These are phyloP conservation scores for Elongisporangium prolatum DNA, from an alignment of 352 stramenopile species.

Conservation along the genomic window DNA sequence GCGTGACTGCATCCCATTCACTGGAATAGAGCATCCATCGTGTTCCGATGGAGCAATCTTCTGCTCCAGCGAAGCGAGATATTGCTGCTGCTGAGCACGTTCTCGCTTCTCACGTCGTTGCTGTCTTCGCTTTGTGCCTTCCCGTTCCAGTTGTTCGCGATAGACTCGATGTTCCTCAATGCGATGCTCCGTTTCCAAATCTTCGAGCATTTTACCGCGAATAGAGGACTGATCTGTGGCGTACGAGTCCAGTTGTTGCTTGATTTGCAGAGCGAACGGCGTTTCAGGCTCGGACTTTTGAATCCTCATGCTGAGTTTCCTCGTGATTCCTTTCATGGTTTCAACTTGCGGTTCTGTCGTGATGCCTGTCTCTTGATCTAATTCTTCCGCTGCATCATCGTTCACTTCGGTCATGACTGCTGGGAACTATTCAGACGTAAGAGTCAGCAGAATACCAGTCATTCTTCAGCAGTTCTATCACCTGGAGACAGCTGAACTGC, in stretches of 20 bases:
- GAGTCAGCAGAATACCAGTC: neutral
- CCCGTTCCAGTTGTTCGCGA: constrained; percentile 27
- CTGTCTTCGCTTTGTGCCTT: constrained; percentile 41
- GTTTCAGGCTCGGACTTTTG: neutral
- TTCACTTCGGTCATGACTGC: constrained; percentile 10
- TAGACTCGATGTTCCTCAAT: constrained; percentile 55
- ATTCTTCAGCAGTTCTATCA: no score
- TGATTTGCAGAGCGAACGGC: constrained; percentile 3
- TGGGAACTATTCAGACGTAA: constrained; percentile 7
- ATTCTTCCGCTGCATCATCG: neutral
- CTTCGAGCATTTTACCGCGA: constrained; percentile 22
- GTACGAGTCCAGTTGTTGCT: constrained; percentile 15
- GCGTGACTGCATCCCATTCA: no score
- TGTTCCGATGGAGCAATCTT: constrained; percentile 9
- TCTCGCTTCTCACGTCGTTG: constrained; percentile 25
- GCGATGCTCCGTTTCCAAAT: constrained; percentile 26
- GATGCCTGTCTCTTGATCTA: neutral
- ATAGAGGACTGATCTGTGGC: constrained; percentile 14
- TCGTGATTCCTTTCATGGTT: no score
- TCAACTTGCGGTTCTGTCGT: neutral
- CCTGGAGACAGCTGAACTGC: constrained; percentile 34
- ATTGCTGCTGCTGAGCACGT: constrained; percentile 24
- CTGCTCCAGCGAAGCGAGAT: constrained; percentile 19
- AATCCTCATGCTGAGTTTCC: neutral
- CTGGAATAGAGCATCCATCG: no score